Percentiles rank a stretch among this genome's conserved stretches.
Evolutionary conservation across 805 yeast species (phyloP).

Genomic region (Candida ficus): DNA sequence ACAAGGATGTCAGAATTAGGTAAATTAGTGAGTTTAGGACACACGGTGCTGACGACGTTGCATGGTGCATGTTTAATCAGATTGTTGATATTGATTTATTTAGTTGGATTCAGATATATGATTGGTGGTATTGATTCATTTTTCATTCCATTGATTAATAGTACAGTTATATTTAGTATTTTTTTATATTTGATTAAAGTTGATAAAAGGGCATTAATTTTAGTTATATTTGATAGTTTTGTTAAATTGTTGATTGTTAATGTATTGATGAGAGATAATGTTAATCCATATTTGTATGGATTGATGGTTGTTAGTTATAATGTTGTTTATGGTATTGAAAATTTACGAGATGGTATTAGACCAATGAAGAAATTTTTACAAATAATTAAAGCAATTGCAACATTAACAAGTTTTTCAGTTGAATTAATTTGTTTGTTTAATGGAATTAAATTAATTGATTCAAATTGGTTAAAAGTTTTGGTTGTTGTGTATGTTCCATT

Average conservation of each 20-base stretch:
- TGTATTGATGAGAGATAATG: not conserved
- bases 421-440: not conserved
- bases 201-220: no score
- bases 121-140: conserved; percentile 3
- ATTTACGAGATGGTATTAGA: not conserved
- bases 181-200: not conserved
- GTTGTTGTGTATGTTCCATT: not conserved
- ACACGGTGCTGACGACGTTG: not conserved
- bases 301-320: not conserved
- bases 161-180: not conserved
- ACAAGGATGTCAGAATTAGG: no score
- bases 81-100: not conserved
- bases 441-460: not conserved
- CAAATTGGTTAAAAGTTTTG: not conserved
- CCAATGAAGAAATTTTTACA: not conserved
- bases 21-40: not conserved
- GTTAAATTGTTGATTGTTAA: not conserved
- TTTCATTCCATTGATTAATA: conserved; percentile 1
- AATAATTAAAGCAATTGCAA: not conserved
- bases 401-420: not conserved
- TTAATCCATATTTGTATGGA: not conserved
- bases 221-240: not conserved
- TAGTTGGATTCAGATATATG: conserved; percentile 4
- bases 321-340: not conserved
- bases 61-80: not conserved